Base-by-base conservation (phyloP, 2,329 filamentous ascomycete genomes). In the Fusarium albosuccineum region DNA sequence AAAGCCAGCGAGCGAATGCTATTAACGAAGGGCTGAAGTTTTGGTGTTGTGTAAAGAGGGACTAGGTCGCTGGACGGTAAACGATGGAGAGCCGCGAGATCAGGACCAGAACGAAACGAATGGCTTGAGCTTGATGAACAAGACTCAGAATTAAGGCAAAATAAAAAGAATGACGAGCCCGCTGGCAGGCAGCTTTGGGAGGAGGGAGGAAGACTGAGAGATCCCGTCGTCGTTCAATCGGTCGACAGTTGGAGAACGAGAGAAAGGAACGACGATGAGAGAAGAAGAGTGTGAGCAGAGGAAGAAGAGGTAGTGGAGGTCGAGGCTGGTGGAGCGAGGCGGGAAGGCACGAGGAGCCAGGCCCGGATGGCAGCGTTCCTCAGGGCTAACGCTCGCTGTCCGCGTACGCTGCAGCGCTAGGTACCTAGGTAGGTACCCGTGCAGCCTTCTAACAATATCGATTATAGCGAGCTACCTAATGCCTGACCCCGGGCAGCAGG, bases 161-260 rank as follows among this genome's bases (percentile, higher is more conserved):
- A 51, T 58, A 74, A 49, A 75, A 70, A 74, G 73, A 74, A 52
- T 82, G 87, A 80, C 82, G 81, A 79, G 84, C 85, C 86, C 79
- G 84, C 83, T 84, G 82, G 83, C 84, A 85, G 83, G 83, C 83
- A 70, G 62, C 65, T 69, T 67, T 63, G 79, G 62, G 54, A 57
- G 50, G 37, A 60, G 60, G 57, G 56, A 37, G 29, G 57, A 66
- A 62, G 67, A 64, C 67, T 64, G 66, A 61, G 51, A 41, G 61
- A 52, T 63, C 42, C 65, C 67, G 69, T 64, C 66, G 70, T 71
- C 62, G 63, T 66, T 72, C 70, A 59, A 72, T 74, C 79, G 78
- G 77, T 82, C 77, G 77, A 76, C 71, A 74, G 73, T 70, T 67
- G 68, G 58, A 62, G 66, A 70, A 72, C 62, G 68, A 70, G 67